These are phyloP conservation scores for Scheffersomyces stambukii DNA, from an alignment of 1,139 yeast genomes.

Conservation along the genomic window DNA sequence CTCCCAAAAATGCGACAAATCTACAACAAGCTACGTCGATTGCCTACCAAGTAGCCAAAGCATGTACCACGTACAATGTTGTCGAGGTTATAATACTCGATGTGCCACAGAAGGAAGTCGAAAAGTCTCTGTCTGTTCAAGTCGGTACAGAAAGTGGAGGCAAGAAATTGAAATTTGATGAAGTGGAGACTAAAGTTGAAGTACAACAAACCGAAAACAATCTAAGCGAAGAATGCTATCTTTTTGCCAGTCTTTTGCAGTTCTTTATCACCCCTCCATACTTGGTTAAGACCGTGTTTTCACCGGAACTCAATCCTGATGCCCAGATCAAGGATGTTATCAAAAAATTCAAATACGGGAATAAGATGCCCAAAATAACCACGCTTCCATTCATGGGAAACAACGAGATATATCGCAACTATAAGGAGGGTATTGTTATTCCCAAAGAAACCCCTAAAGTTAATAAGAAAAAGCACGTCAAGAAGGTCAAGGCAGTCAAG, in stretches of 20 bases:
- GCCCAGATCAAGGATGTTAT: slow-evolving; percentile 14
- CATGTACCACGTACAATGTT: slow-evolving; percentile 64
- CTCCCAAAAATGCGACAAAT: slow-evolving; percentile 51
- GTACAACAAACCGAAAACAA: slow-evolving; percentile 27
- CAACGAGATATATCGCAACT: slow-evolving; percentile 30
- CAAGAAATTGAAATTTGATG: slow-evolving; percentile 31
- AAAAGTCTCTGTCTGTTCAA: slow-evolving; percentile 16
- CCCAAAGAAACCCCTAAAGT: slow-evolving; percentile 45
- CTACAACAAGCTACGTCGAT: slow-evolving; percentile 69
- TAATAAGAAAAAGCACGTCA: slow-evolving; percentile 29
- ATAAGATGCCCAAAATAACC: slow-evolving; percentile 65
- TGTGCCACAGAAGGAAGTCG: slow-evolving; percentile 23
- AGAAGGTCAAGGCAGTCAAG: slow-evolving; percentile 41
- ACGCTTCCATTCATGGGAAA: slow-evolving; percentile 71
- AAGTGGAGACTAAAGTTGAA: slow-evolving; percentile 15
- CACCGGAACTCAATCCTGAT: slow-evolving; percentile 24
- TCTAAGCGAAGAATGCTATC: no score
- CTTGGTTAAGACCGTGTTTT: slow-evolving; percentile 60
- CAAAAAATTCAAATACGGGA: slow-evolving; percentile 58
- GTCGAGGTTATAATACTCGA: slow-evolving; percentile 71
- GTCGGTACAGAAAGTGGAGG: slow-evolving; percentile 23
- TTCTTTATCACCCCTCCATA: slow-evolving; percentile 87
- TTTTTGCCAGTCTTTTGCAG: slow-evolving; percentile 70
- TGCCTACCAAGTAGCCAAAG: slow-evolving; percentile 75
- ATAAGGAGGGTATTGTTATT: slow-evolving; percentile 70